Percentiles rank a stretch among this genome's conserved stretches.
Conservation (phyloP, 139 green algal genomes). For the Auxenochlorella pyrenoidosa region DNA sequence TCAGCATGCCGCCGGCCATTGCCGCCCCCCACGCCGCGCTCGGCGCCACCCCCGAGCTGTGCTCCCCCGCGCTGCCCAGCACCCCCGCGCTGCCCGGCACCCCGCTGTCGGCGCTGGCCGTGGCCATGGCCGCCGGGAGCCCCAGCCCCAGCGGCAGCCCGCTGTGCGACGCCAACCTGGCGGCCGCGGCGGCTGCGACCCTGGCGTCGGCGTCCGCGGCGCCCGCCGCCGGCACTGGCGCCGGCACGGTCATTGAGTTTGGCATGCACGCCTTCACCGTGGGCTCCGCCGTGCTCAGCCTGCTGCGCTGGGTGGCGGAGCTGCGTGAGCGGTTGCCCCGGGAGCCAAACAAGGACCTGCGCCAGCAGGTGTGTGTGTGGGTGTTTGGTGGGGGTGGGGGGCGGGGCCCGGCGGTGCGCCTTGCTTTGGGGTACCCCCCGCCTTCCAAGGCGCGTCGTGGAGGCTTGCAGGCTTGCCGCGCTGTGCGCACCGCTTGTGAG, state of each 20-base stretch:
- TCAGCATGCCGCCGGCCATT: neutral
- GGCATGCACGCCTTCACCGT: slow-evolving; percentile 67
- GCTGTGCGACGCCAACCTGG: neutral
- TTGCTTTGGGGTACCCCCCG: too few species aligned
- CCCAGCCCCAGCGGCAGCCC: slow-evolving; percentile 22
- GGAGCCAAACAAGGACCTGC: slow-evolving; percentile 29
- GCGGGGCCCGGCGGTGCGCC: too few species aligned
- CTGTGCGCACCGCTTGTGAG: too few species aligned
- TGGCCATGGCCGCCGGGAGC: neutral
- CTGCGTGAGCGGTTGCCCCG: slow-evolving; percentile 48
- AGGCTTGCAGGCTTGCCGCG: too few species aligned
- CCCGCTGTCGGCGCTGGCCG: slow-evolving; percentile 6
- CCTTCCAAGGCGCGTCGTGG: too few species aligned
- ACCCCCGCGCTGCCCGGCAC: slow-evolving; percentile 24
- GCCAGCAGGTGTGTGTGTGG: slow-evolving; percentile 22
- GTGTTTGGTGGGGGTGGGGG: too few species aligned
- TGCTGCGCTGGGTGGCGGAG: slow-evolving; percentile 60
- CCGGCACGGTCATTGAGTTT: slow-evolving; percentile 52
- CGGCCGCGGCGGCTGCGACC: neutral
- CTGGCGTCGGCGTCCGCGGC: neutral
- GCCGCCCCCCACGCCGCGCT: neutral
- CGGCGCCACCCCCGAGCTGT: neutral
- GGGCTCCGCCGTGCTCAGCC: slow-evolving; percentile 50
- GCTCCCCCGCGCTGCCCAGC: slow-evolving; percentile 4
- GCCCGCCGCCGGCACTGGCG: slow-evolving; percentile 11